Evolutionary conservation across 768 basidiomycete genomes (phyloP), one percentile per base, ranked within the genome.

Genomic region (Trametes cingulata): DNA sequence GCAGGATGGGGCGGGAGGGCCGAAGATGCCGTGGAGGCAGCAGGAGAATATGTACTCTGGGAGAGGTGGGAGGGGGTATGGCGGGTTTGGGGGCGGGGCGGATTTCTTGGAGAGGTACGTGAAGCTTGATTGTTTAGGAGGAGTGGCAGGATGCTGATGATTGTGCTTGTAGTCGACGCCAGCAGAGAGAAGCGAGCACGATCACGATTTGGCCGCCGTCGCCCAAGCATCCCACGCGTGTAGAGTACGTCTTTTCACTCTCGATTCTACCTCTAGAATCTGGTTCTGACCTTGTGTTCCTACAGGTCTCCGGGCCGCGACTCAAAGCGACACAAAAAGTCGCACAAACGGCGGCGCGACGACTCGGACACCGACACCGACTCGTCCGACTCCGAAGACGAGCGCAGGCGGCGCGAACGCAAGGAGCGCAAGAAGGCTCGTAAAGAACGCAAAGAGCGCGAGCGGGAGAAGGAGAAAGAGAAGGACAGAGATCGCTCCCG

Each of bases 121-220:
- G 25, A 15, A 25, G 35, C 33, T 25, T 50, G 25, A 58, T 43
- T 2, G 14, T 6, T 36, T 53, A 20, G 59, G 58, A 13, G 22
- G 6, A 8, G n/a, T 14, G 17, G 36, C 9, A 14, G 10, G 17
- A 20, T 49, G n/a, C 52, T 63, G 52, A 58, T 15, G 1, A 36
- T n/a, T 36, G 41, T 43, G 33, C 15, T 8, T 43, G 0, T 60
- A 94, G 92, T 66, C 92, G 93, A 33, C 79, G 90, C 56, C 69
- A 78, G 47, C 86, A 93, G 69, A 79, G 93, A 48, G 85, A 85
- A 65, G 77, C 66, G 5, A 82, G 74, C 9, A 78, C 77, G 6
- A 71, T 85, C 1, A 80, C 81, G 65, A 78, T 92, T n/a, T 95
- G 93, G 93, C 93, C 93, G 1, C 73, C 85, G 3, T 94, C 93